phyloP scores from a whole-genome alignment of 257 asterid species.

The Ligustrum vulgare region DNA sequence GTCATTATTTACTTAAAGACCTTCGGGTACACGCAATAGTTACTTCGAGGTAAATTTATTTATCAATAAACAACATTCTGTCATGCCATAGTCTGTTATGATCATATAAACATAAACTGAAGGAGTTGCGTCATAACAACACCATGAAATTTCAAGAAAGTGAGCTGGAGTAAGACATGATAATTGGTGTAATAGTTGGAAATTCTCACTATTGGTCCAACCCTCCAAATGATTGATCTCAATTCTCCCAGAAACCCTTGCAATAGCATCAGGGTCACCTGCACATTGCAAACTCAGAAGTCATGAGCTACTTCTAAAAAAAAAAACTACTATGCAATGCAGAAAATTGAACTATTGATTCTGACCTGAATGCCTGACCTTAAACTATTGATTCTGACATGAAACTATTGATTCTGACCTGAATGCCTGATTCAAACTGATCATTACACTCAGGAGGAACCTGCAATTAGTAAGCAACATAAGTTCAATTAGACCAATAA shows the following conservation, averaged over 20 bases:
- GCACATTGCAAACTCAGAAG: constrained; percentile 18
- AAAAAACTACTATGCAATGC: constrained; percentile 5
- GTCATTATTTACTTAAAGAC: not conserved
- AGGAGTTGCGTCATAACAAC: constrained; percentile 84
- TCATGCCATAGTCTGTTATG: constrained; percentile 91
- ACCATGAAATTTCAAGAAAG: constrained; percentile 23
- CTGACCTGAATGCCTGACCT: too few relatives aligned
- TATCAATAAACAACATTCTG: constrained; percentile 10
- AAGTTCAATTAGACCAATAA: too few relatives aligned
- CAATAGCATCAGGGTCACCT: constrained; percentile 71
- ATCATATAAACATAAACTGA: constrained; percentile 82
- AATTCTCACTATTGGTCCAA: constrained; percentile 54
- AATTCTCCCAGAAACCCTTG: constrained; percentile 68
- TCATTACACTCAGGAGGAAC: too few relatives aligned
- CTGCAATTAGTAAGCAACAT: too few relatives aligned
- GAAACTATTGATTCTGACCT: too few relatives aligned
- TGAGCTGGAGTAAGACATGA: constrained; percentile 18
- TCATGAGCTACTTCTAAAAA: too few relatives aligned
- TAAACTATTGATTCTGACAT: too few relatives aligned
- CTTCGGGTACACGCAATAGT: not conserved
- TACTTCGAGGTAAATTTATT: not conserved
- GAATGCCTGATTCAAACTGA: too few relatives aligned
- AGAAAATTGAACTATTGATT: not conserved
- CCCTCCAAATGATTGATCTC: constrained; percentile 56
- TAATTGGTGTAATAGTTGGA: constrained; percentile 43